Evolutionary conservation across 1,284 basidiomycete genomes (phyloP).

Genomic region (Tilletiaria anomala): DNA sequence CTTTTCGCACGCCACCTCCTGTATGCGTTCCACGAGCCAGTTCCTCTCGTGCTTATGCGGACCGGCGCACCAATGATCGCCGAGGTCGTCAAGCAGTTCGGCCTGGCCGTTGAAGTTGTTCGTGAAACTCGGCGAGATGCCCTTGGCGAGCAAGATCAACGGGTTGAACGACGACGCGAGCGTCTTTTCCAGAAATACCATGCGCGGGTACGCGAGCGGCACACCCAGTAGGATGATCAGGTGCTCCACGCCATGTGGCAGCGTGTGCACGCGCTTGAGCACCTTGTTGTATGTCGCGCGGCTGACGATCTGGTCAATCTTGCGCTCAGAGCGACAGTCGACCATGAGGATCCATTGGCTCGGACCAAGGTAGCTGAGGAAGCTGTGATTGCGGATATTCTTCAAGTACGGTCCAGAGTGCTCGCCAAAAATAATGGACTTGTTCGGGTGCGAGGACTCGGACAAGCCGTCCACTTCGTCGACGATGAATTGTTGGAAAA

Average conservation of each 20-base stretch:
- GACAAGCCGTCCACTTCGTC: constrained; percentile 23
- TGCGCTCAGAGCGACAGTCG: constrained; percentile 36
- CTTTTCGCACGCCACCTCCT: constrained; percentile 25
- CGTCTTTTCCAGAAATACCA: constrained; percentile 35
- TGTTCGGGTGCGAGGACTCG: constrained; percentile 13
- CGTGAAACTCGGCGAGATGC: constrained; percentile 21
- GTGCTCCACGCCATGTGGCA: constrained; percentile 32
- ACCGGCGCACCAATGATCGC: constrained; percentile 56
- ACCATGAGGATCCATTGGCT: constrained; percentile 32
- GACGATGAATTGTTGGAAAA: constrained; percentile 36
- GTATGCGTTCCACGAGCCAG: constrained; percentile 57
- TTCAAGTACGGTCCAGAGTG: neutral
- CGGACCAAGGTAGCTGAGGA: constrained; percentile 33
- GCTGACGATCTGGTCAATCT: constrained; percentile 30
- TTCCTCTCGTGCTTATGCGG: constrained; percentile 69
- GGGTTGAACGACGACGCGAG: constrained; percentile 30
- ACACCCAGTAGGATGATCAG: constrained; percentile 37
- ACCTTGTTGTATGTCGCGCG: constrained; percentile 22
- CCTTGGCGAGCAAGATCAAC: constrained; percentile 30
- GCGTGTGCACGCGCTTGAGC: constrained; percentile 5
- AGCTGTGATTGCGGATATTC: constrained; percentile 22
- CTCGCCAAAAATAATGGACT: constrained; percentile 9
- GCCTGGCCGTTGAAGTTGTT: constrained; percentile 39
- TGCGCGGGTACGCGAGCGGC: constrained; percentile 36
- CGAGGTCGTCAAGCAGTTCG: constrained; percentile 37